phyloP scores from a whole-genome alignment of 495 filamentous ascomycete genomes.

The Neurospora discreta region DNA sequence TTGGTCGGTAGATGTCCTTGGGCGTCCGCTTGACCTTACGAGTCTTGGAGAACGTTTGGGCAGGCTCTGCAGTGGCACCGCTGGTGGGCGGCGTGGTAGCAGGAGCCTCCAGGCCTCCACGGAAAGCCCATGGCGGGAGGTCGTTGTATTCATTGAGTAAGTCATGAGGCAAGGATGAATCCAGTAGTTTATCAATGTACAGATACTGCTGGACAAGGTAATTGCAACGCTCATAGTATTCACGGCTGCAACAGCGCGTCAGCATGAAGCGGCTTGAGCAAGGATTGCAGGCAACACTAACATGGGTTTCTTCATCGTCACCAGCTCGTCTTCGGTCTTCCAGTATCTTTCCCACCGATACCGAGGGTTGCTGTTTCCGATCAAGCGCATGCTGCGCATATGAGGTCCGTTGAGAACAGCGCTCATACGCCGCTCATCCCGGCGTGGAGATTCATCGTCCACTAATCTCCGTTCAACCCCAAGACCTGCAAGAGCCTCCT shows the following conservation, averaged over 20 bases:
- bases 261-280: not conserved
- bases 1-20: constrained; percentile 67
- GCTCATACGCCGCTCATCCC: constrained; percentile 39
- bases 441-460: constrained; percentile 26
- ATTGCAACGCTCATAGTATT: constrained; percentile 81
- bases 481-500: constrained; percentile 5
- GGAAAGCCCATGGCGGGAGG: constrained; percentile 30
- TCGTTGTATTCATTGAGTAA: constrained; percentile 77
- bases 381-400: constrained; percentile 67
- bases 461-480: constrained; percentile 3
- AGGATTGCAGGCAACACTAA: constrained; percentile 17
- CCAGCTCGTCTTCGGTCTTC: constrained; percentile 56
- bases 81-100: constrained; percentile 32
- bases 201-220: constrained; percentile 74
- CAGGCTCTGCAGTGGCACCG: constrained; percentile 28
- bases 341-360: constrained; percentile 68
- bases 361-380: constrained; percentile 63
- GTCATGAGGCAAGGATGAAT: constrained; percentile 76
- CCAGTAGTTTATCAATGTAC: constrained; percentile 83
- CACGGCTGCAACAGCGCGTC: constrained; percentile 32
- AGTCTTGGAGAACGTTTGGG: constrained; percentile 5
- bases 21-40: constrained; percentile 56
- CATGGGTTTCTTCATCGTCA: constrained; percentile 52
- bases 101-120: constrained; percentile 37
- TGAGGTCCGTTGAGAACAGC: constrained; percentile 51